A percentile compares a stretch with the other conserved stretches of the same genome.
Evolutionary conservation across 140 eudicot genomes (phyloP).

Genomic region (Oenanthe javanica): DNA sequence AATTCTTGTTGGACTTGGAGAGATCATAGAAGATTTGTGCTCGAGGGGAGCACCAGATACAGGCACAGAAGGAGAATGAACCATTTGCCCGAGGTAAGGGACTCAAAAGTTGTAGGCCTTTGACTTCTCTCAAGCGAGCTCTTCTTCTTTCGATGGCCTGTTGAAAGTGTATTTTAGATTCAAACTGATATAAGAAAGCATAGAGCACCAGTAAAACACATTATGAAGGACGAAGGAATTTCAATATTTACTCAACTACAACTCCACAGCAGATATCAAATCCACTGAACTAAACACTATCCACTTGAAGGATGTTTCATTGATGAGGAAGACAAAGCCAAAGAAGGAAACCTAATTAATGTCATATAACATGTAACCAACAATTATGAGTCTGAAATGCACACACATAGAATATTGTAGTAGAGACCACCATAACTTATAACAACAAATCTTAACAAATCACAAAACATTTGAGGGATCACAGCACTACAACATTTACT

Average conservation of each 20-base stretch:
- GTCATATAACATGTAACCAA: background rate
- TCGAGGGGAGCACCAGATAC: slow-evolving; percentile 53
- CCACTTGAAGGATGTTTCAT: background rate
- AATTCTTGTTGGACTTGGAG: slow-evolving; percentile 38
- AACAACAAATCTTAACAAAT: background rate
- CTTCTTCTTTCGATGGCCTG: slow-evolving; percentile 67
- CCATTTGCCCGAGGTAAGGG: slow-evolving; percentile 26
- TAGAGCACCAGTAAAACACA: background rate
- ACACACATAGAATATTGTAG: background rate
- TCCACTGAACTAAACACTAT: background rate
- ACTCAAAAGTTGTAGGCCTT: slow-evolving; percentile 37
- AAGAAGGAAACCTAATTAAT: background rate
- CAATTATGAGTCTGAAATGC: background rate
- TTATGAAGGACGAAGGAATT: background rate
- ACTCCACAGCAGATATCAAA: background rate
- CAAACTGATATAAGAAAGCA: background rate
- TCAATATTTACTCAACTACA: background rate
- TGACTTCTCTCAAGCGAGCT: slow-evolving; percentile 38
- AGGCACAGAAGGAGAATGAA: slow-evolving; percentile 25
- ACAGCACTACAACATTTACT: background rate
- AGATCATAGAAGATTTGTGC: slow-evolving; percentile 34
- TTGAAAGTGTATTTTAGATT: background rate
- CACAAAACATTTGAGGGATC: background rate
- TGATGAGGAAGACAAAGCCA: background rate
- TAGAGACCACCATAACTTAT: background rate